Evolutionary conservation across 2,329 filamentous ascomycete species (phyloP).

Genomic region (Fusarium sublunatum): DNA sequence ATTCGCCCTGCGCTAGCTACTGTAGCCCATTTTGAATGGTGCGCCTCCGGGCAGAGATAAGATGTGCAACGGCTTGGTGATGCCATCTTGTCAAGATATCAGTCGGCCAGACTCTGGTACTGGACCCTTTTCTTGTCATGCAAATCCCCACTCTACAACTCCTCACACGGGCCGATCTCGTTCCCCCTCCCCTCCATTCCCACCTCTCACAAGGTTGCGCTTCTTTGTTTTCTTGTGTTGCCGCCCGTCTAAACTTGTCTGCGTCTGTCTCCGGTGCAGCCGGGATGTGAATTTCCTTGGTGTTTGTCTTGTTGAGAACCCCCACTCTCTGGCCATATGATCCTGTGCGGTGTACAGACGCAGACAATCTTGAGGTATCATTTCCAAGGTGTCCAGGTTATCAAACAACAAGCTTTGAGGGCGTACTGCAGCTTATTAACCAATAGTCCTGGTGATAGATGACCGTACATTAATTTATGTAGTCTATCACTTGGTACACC

Average conservation of each 20-base stretch:
- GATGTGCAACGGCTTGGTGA: constrained; percentile 34
- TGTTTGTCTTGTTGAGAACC: constrained; percentile 17
- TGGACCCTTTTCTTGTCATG: not conserved
- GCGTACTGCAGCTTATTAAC: constrained; percentile 8
- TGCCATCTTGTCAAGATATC: constrained; percentile 40
- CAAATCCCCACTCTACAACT: constrained; percentile 17
- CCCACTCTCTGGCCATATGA: constrained; percentile 25
- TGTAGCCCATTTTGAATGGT: constrained; percentile 25
- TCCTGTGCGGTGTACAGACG: constrained; percentile 1
- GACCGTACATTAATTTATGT: not conserved
- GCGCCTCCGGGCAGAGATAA: constrained; percentile 31
- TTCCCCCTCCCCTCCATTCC: constrained; percentile 12
- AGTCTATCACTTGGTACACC: constrained; percentile 9
- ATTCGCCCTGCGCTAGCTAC: constrained; percentile 23
- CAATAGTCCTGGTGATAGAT: constrained; percentile 26
- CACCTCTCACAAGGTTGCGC: constrained; percentile 2
- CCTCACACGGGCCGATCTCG: constrained; percentile 44
- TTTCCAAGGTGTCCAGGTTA: not conserved
- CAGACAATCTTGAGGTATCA: not conserved
- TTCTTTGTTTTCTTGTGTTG: constrained; percentile 2
- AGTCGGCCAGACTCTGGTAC: constrained; percentile 17
- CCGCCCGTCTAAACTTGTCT: not conserved
- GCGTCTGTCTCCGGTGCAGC: constrained; percentile 35
- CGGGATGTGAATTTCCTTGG: constrained; percentile 17
- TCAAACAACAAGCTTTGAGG: constrained; percentile 1